phyloP scores from a whole-genome alignment of 768 basidiomycete genomes.

The Baorangia bicolor region DNA sequence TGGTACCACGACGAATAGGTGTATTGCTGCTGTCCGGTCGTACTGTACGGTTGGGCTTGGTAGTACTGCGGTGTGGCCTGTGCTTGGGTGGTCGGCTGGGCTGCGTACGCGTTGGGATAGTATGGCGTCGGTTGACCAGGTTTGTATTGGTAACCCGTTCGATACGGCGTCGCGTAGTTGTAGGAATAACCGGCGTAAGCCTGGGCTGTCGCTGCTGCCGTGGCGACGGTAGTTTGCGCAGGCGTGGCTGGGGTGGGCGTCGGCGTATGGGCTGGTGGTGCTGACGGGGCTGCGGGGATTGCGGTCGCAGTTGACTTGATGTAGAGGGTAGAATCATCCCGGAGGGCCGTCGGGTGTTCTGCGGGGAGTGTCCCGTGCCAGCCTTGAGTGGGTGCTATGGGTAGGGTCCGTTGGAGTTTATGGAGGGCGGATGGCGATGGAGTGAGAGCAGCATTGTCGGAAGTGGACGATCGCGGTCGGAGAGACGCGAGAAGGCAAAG shows the following conservation, averaged over 20 bases:
- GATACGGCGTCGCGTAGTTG: conserved; percentile 36
- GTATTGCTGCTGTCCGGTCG: conserved; percentile 41
- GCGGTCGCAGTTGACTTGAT: conserved; percentile 47
- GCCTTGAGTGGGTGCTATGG: conserved; percentile 54
- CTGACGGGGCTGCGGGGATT: conserved; percentile 33
- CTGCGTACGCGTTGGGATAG: conserved; percentile 30
- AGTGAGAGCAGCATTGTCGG: conserved; percentile 46
- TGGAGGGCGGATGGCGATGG: conserved; percentile 67
- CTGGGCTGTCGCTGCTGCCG: conserved; percentile 27
- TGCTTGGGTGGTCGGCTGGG: conserved; percentile 25
- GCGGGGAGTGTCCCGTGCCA: conserved; percentile 76
- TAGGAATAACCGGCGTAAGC: conserved; percentile 36
- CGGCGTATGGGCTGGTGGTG: conserved; percentile 36
- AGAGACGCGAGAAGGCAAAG: conserved; percentile 66
- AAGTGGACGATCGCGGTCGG: conserved; percentile 57
- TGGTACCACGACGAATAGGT: conserved; percentile 45
- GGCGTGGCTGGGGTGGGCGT: conserved; percentile 28
- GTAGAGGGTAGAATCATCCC: conserved; percentile 74
- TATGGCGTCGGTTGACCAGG: conserved; percentile 37
- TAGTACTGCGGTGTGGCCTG: conserved; percentile 36
- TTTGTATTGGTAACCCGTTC: conserved; percentile 38
- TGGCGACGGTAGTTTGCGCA: conserved; percentile 20
- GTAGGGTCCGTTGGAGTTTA: conserved; percentile 69
- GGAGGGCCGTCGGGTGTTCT: conserved; percentile 55
- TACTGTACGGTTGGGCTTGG: conserved; percentile 35